Evolutionary conservation across 2,329 filamentous ascomycete species (phyloP).

Genomic region (Myriosclerotinia curreyana): DNA sequence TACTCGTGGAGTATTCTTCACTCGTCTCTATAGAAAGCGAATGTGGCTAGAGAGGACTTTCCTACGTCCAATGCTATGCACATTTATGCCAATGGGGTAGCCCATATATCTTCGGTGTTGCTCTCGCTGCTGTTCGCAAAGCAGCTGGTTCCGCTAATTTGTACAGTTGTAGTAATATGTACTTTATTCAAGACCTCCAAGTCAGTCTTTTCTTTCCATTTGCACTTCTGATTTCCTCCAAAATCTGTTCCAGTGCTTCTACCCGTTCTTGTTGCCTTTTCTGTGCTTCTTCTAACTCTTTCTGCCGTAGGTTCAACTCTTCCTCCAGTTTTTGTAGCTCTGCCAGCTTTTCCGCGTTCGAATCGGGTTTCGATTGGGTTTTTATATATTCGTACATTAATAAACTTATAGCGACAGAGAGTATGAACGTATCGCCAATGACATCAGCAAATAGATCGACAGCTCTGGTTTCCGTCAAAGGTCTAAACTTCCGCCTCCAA

Average conservation of each 20-base stretch:
- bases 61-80: neutral
- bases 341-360: slow-evolving; percentile 52
- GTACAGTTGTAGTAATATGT: neutral
- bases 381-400: slow-evolving; percentile 62
- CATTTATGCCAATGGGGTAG: neutral
- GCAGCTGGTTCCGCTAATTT: neutral
- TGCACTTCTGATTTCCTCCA: slow-evolving; percentile 36
- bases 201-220: slow-evolving; percentile 33
- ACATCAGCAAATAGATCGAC: slow-evolving; percentile 67
- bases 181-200: slow-evolving; percentile 21
- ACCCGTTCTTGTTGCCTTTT: slow-evolving; percentile 38
- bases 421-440: slow-evolving; percentile 60
- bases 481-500: slow-evolving; percentile 60
- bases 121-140: neutral
- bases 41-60: neutral
- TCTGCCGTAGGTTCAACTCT: slow-evolving; percentile 48
- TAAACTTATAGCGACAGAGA: slow-evolving; percentile 54
- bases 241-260: slow-evolving; percentile 37
- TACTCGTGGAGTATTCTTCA: neutral
- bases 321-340: slow-evolving; percentile 55
- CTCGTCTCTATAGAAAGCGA: neutral
- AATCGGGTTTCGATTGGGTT: slow-evolving; percentile 58
- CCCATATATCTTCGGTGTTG: neutral
- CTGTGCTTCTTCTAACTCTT: slow-evolving; percentile 52
- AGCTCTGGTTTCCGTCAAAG: slow-evolving; percentile 62